phyloP scores from a whole-genome alignment of 768 basidiomycete species.

The Kondoa subrosea region DNA sequence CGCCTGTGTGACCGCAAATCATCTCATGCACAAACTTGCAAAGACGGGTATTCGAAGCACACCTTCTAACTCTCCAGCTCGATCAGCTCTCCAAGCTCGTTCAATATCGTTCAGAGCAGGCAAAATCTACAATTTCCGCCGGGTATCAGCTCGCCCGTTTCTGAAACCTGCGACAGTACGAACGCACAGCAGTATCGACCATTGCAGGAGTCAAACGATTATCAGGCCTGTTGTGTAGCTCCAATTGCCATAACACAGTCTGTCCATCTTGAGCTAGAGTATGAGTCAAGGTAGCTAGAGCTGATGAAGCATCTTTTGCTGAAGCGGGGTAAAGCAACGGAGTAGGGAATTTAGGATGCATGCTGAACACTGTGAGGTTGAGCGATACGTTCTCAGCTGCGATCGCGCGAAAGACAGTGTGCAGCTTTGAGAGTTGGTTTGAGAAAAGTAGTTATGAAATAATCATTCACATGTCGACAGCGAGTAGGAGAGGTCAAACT shows the following conservation, averaged over 20 bases:
- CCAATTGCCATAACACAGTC: not conserved
- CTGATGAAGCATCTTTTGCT: not conserved
- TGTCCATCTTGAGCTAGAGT: not conserved
- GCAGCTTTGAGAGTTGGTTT: no score
- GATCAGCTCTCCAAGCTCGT: slow-evolving; percentile 13
- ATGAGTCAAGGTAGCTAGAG: not conserved
- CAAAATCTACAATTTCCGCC: slow-evolving; percentile 2
- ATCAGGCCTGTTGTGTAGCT: slow-evolving; percentile 29
- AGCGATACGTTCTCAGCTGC: not conserved
- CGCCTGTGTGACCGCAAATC: no score
- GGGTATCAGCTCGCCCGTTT: no score
- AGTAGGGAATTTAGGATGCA: not conserved
- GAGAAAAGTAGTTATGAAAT: no score
- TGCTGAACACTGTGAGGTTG: not conserved
- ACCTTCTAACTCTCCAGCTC: not conserved
- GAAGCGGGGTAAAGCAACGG: slow-evolving; percentile 2
- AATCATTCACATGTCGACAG: no score
- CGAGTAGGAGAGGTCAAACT: no score
- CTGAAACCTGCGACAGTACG: no score
- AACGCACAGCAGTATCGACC: slow-evolving; percentile 24
- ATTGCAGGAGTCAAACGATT: slow-evolving; percentile 33
- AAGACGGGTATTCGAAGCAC: no score
- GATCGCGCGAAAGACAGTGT: no score
- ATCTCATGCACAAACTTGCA: no score
- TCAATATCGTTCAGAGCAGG: slow-evolving; percentile 32